Conservation (phyloP, 306 rosid genomes). For the Fragaria ananassa region DNA sequence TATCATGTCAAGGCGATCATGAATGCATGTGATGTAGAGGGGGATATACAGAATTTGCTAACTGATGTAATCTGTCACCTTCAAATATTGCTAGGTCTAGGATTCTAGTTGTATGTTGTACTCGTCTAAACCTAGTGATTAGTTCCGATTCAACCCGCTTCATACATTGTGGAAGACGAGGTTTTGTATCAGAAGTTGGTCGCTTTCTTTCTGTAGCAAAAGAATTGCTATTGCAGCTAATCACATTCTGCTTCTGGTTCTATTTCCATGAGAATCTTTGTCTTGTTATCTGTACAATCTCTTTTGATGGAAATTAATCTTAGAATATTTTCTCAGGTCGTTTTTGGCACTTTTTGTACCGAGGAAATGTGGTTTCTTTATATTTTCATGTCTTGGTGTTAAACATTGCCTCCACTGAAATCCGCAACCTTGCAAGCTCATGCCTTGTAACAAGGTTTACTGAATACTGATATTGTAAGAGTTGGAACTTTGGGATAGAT, state of each 20-base stretch:
- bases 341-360: neutral
- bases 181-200: conserved; percentile 3
- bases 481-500: neutral
- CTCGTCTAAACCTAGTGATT: conserved; percentile 12
- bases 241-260: conserved; percentile 21
- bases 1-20: conserved; percentile 41
- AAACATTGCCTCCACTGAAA: too few relatives aligned
- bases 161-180: conserved; percentile 28
- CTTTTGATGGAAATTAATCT: neutral
- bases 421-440: neutral
- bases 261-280: conserved; percentile 5
- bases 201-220: conserved; percentile 7
- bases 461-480: neutral
- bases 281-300: neutral
- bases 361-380: too few relatives aligned
- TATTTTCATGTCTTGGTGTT: too few relatives aligned
- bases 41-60: conserved; percentile 45
- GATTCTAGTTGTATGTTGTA: conserved; percentile 42
- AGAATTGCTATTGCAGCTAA: conserved; percentile 11
- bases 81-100: conserved; percentile 31
- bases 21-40: conserved; percentile 38
- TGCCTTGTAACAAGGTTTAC: neutral
- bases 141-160: conserved; percentile 23
- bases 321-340: neutral
- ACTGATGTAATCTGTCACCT: conserved; percentile 44